Evolutionary conservation across 2,329 filamentous ascomycete genomes (phyloP), one percentile per base, ranked within the genome.

Genomic region (Thermoascus crustaceus): DNA sequence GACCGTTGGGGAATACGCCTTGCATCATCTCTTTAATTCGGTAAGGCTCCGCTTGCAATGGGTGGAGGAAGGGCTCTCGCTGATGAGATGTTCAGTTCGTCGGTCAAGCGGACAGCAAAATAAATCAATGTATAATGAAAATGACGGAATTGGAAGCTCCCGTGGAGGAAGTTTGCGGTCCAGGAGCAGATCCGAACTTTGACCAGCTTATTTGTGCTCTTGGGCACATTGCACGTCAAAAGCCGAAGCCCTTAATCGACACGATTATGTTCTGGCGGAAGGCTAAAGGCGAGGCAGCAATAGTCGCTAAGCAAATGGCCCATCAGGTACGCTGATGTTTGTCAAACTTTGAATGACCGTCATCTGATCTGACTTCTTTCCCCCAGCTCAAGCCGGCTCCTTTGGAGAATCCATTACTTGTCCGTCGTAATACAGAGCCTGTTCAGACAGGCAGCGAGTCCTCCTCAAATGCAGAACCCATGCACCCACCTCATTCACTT

Each of bases 191-290:
- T 57, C 74, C 81, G 2, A 78, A 77, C 7, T 98, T 98, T 55
- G 91, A 98, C 60, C 89, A 96, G 63, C 76, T 94, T 50, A 93
- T 98, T 45, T 79, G 81, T 18, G 91, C 93, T 10, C 72, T 98
- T 24, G 91, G 91, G 3, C 89, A 96, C 57, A 94, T 98, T 53
- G 86, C 89, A 35, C 84, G 86, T 40, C 83, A 88, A 47, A 94
- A 93, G 55, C 93, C 93, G 4, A 96, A 94, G 57, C 85, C 87
- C 4, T 66, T 98, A 34, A 95, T 98, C 52, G 91, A 98, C 60
- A 88, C 85, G 13, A 87, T 98, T 59, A 98, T 98, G 85, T 75
- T 94, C 20, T 98, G 91, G 91, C 80, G 91, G 37, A 96, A 95
- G 61, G 85, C 78, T 45, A 96, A 96, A 66, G 94, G 87, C 45